Conservation (phyloP, 2,329 filamentous ascomycete species). For the Dendryphion nanum region DNA sequence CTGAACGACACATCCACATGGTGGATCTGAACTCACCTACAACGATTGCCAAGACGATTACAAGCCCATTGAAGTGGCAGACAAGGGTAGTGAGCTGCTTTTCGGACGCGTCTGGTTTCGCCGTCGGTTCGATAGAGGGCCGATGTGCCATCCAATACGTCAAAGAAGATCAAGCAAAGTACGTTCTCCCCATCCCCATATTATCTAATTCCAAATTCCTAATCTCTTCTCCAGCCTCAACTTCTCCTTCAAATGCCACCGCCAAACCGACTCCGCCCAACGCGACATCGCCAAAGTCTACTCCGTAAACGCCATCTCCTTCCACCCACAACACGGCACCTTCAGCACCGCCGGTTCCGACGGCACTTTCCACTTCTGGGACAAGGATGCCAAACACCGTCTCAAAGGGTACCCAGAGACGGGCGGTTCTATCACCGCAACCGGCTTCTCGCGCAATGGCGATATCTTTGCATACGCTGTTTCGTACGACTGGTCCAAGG, state of each 20-base stretch:
- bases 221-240: constrained; percentile 59
- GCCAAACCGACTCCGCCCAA: constrained; percentile 64
- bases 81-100: constrained; percentile 95
- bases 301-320: constrained; percentile 94
- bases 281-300: constrained; percentile 82
- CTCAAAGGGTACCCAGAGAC: constrained; percentile 64
- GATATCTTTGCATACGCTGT: constrained; percentile 65
- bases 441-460: constrained; percentile 86
- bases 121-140: constrained; percentile 93
- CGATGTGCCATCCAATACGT: constrained; percentile 98
- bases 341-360: constrained; percentile 96
- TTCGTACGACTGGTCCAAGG: constrained; percentile 98
- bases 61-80: constrained; percentile 98
- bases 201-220: not conserved
- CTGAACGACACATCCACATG: constrained; percentile 94
- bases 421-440: constrained; percentile 79
- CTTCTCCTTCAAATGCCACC: constrained; percentile 99
- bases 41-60: constrained; percentile 93
- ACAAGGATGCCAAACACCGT: constrained; percentile 59
- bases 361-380: constrained; percentile 96
- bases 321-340: constrained; percentile 96
- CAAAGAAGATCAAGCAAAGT: constrained; percentile 85
- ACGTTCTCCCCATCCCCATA: constrained; percentile 8
- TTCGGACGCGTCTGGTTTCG: constrained; percentile 85
- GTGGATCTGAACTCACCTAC: constrained; percentile 85